A percentile compares a stretch with the other conserved stretches of the same genome.
Evolutionary conservation across 805 yeast species (phyloP).

Genomic region (Cyberlindnera euphorbiiphila): DNA sequence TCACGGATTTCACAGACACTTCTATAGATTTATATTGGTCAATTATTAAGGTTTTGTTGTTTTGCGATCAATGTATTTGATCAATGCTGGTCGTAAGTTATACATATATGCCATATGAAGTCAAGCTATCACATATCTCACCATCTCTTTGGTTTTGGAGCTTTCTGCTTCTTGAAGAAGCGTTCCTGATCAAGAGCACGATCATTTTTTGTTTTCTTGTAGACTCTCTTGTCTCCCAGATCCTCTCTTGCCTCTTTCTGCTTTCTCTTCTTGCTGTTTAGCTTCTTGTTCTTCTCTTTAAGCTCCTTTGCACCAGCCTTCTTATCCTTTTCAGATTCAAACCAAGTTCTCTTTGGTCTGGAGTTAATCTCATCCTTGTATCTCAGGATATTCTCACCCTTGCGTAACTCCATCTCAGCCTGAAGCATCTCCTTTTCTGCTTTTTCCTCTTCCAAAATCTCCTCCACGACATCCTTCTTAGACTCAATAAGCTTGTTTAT

Average conservation of each 20-base stretch:
- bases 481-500: slow-evolving; percentile 57
- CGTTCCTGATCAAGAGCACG: slow-evolving; percentile 51
- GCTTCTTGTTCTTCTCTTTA: slow-evolving; percentile 32
- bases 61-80: no score
- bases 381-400: slow-evolving; percentile 79
- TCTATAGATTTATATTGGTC: no score
- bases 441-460: slow-evolving; percentile 83
- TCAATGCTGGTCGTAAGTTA: background rate
- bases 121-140: background rate
- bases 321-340: slow-evolving; percentile 54
- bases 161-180: slow-evolving; percentile 25
- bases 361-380: slow-evolving; percentile 80
- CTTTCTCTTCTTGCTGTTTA: slow-evolving; percentile 71
- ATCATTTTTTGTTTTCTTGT: slow-evolving; percentile 78
- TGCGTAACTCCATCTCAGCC: slow-evolving; percentile 88
- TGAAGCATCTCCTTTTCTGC: slow-evolving; percentile 78
- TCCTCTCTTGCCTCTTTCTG: slow-evolving; percentile 61
- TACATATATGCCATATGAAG: background rate
- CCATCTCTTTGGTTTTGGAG: slow-evolving; percentile 19
- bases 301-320: slow-evolving; percentile 32
- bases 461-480: slow-evolving; percentile 60
- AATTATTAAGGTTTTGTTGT: no score
- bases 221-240: slow-evolving; percentile 43
- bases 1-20: background rate
- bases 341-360: slow-evolving; percentile 97